These are phyloP conservation scores for Cordia subcordata DNA, from an alignment of 257 asterid species.

Conservation along the genomic window DNA sequence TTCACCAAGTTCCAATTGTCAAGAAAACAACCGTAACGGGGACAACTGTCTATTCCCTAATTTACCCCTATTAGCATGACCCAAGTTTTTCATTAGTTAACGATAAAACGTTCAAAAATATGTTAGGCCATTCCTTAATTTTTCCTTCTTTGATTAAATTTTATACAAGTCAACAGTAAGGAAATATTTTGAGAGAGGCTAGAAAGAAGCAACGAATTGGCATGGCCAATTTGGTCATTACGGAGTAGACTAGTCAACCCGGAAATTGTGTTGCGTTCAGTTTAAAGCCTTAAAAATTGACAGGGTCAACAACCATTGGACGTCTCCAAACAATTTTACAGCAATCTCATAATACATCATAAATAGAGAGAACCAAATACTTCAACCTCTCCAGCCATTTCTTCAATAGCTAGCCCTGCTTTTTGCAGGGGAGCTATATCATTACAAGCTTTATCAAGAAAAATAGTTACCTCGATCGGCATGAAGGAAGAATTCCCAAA, in stretches of 20 bases:
- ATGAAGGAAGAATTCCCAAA: background rate
- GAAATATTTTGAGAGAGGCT: no score
- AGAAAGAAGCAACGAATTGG: background rate
- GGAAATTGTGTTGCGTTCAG: background rate
- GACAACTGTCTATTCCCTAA: no score
- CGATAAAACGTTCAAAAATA: no score
- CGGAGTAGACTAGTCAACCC: background rate
- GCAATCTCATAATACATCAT: background rate
- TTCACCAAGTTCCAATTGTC: no score
- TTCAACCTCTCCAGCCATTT: background rate
- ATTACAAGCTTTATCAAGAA: no score
- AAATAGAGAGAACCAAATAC: background rate
- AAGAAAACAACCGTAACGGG: no score
- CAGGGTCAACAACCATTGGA: background rate
- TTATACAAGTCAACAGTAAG: background rate
- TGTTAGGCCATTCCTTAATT: no score
- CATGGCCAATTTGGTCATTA: conserved; percentile 1
- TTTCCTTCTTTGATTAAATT: background rate
- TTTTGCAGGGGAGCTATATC: conserved; percentile 73
- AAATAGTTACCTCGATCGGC: background rate
- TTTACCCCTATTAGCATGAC: no score
- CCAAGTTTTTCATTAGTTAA: no score
- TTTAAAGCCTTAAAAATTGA: background rate
- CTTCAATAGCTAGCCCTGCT: conserved; percentile 45
- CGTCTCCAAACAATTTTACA: no score